A percentile compares a stretch with the other conserved stretches of the same genome.
phyloP scores from a whole-genome alignment of 1,284 basidiomycete species.

The Thecaphora thlaspeos region DNA sequence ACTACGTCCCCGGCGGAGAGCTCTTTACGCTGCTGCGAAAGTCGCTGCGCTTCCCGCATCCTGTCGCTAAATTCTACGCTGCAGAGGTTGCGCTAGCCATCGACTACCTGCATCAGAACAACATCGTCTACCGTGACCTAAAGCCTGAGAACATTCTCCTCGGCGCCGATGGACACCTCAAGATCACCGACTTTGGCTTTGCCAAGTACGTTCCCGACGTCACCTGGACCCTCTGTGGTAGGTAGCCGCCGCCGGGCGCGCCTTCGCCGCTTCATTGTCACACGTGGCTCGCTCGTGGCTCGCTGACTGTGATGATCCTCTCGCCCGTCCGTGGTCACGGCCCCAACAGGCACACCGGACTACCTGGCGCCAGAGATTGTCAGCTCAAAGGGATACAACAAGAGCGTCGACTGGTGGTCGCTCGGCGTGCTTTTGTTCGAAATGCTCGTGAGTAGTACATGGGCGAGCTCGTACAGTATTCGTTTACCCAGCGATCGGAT shows the following conservation, averaged over 20 bases:
- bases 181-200: conserved; percentile 97
- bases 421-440: conserved; percentile 79
- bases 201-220: conserved; percentile 86
- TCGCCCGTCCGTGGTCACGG: no score
- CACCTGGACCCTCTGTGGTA: conserved; percentile 90
- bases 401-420: conserved; percentile 98
- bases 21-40: conserved; percentile 67
- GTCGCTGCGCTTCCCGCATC: conserved; percentile 86
- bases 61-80: conserved; percentile 97
- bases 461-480: no score
- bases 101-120: conserved; percentile 82
- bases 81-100: conserved; percentile 94
- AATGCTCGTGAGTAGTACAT: conserved; percentile 64
- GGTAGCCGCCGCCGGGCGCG: no score
- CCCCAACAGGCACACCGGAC: conserved; percentile 66
- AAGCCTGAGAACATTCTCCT: conserved; percentile 97
- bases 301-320: no score
- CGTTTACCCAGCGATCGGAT: no score
- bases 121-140: conserved; percentile 95
- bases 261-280: no score
- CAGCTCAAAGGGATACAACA: conserved; percentile 89
- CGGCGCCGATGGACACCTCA: conserved; percentile 91
- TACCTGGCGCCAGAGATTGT: conserved; percentile 68
- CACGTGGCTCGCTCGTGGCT: no score
- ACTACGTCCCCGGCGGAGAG: conserved; percentile 97